Base-by-base conservation (phyloP, 352 stramenopile species). In the Globisporangium sylvaticum region DNA sequence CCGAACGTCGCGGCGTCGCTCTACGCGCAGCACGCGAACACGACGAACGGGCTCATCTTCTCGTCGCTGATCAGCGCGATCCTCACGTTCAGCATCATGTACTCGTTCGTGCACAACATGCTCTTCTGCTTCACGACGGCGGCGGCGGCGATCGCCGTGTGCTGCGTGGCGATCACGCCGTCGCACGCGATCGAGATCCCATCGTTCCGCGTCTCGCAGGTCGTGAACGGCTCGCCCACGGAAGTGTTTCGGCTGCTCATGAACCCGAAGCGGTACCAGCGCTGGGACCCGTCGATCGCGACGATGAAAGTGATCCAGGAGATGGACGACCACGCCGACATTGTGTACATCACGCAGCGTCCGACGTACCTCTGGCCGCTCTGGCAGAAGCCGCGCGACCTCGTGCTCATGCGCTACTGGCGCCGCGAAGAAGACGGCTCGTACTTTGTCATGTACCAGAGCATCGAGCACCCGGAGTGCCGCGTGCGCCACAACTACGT, bases 381-480 rank as follows among this genome's bases (percentile, higher is more conserved):
- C 53, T 95, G 88, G 88, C 88, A 95, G 50, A 94, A 93, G 64
- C 81, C 86, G 25, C 85, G 87, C 25, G 88, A 96, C 64, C 72
- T 96, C 6, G 88, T 96, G 68, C 77, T 96, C 60, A 89, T 95
- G 78, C 88, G 88, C 39, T 96, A 96, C 75, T 96, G 88, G 88
- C 81, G 88, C 18, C 85, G 87, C 22, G 88, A 96, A 70, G 88
- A 96, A 71, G 88, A 96, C 65, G 88, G 88, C 20, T 94, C 87
- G 42, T 96, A 93, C 69, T 95, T 96, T 71, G 87, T 96, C 77
- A 96, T 96, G 87, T 96, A 93, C 77, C 87, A 96, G 74, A 94
- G 84, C 63, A 88, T 93, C 50, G 83, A 90, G 53, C 88, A 96
- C 67, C 87, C 88, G 0, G 87, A 96, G 64, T 94, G 87, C 53